phyloP scores from a whole-genome alignment of 2,329 filamentous ascomycete genomes.

The Alternaria consortialis region DNA sequence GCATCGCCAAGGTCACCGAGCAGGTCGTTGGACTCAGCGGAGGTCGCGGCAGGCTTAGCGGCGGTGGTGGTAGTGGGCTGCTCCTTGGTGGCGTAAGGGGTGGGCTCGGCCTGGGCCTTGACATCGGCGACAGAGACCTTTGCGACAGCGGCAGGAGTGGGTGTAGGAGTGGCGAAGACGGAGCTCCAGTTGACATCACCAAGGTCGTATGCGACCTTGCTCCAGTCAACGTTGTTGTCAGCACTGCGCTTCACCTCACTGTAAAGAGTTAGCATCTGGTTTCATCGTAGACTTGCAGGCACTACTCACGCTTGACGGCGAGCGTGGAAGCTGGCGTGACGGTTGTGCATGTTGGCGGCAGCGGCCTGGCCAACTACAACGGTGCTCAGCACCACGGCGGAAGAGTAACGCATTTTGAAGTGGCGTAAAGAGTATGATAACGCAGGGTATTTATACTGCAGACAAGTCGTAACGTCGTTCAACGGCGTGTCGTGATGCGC shows the following conservation, averaged over 20 bases:
- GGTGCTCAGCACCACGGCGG: slow-evolving; percentile 50
- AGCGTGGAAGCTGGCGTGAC: slow-evolving; percentile 50
- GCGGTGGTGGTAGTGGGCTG: slow-evolving; percentile 11
- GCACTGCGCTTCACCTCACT: slow-evolving; percentile 45
- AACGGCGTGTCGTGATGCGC: slow-evolving; percentile 28
- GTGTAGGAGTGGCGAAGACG: slow-evolving; percentile 27
- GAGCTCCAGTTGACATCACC: slow-evolving; percentile 39
- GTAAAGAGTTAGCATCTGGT: slow-evolving; percentile 15
- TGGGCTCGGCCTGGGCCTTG: slow-evolving; percentile 19
- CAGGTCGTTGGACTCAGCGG: not conserved
- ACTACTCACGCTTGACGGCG: slow-evolving; percentile 45
- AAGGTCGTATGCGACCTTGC: slow-evolving; percentile 36
- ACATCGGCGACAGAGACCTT: slow-evolving; percentile 24
- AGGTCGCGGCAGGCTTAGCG: slow-evolving; percentile 13
- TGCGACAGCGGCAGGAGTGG: slow-evolving; percentile 13
- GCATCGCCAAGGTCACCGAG: slow-evolving; percentile 11
- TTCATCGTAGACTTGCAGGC: not conserved
- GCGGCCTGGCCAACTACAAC: slow-evolving; percentile 48
- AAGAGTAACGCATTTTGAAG: slow-evolving; percentile 47
- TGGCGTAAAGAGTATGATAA: slow-evolving; percentile 15
- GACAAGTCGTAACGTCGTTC: slow-evolving; percentile 39
- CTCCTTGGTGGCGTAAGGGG: slow-evolving; percentile 13
- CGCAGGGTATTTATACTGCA: slow-evolving; percentile 19
- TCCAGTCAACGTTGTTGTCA: slow-evolving; percentile 41
- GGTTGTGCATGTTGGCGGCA: slow-evolving; percentile 42